A percentile compares a stretch with the other conserved stretches of the same genome.
Conservation (phyloP, 148 eudicot genomes). For the Amaranthus hypochondriacus region DNA sequence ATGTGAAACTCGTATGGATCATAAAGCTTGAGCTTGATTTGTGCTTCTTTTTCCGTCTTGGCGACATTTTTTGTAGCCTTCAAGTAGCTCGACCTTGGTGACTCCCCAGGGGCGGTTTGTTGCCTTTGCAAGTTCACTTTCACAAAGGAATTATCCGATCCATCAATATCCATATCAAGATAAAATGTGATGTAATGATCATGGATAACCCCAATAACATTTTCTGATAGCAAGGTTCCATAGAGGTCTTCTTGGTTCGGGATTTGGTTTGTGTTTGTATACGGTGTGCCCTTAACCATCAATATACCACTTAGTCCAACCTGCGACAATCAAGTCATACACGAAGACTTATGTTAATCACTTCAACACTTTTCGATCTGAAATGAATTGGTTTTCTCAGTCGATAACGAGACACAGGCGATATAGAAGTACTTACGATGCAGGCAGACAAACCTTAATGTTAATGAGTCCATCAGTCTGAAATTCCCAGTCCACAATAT, state of each 20-base stretch:
- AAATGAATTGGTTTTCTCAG: not conserved
- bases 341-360: not conserved
- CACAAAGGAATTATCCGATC: slow-evolving; percentile 79
- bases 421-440: not conserved
- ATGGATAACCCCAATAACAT: slow-evolving; percentile 83
- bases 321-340: slow-evolving; percentile 26
- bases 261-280: slow-evolving; percentile 69
- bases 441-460: slow-evolving; percentile 50
- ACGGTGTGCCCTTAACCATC: slow-evolving; percentile 81
- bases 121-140: slow-evolving; percentile 69
- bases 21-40: slow-evolving; percentile 82
- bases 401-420: not conserved
- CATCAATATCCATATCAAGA: slow-evolving; percentile 93
- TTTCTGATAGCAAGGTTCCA: slow-evolving; percentile 85
- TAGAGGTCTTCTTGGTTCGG: slow-evolving; percentile 51
- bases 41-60: slow-evolving; percentile 91
- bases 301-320: slow-evolving; percentile 94
- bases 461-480: slow-evolving; percentile 86
- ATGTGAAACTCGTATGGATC: slow-evolving; percentile 82
- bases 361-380: not conserved
- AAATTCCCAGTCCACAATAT: slow-evolving; percentile 97
- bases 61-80: slow-evolving; percentile 75
- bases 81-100: slow-evolving; percentile 80
- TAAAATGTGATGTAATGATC: slow-evolving; percentile 86
- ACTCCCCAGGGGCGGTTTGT: slow-evolving; percentile 42